These are phyloP conservation scores for sorghum (Sorghum bicolor) DNA, from an alignment of 176 grass and related monocot species.

Conservation along the genomic window DNA sequence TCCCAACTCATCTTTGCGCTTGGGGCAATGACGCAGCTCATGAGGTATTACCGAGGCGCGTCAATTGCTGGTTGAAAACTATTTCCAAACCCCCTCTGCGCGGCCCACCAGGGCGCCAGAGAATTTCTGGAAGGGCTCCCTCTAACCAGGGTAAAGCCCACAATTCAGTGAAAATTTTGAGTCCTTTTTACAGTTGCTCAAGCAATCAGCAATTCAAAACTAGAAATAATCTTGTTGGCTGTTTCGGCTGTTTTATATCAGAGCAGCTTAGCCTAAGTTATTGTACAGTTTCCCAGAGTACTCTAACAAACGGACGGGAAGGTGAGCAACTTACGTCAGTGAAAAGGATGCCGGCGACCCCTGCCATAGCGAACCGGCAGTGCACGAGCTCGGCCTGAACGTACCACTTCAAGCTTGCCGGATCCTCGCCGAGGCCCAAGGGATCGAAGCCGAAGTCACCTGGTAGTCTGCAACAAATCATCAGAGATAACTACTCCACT, in stretches of 20 bases:
- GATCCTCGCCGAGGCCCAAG: slow-evolving; percentile 76
- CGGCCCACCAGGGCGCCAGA: not conserved
- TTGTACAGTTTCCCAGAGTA: no score
- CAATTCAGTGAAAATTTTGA: not conserved
- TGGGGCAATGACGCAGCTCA: slow-evolving; percentile 89
- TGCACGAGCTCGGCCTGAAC: slow-evolving; percentile 94
- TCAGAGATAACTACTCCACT: not conserved
- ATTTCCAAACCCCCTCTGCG: slow-evolving; percentile 75
- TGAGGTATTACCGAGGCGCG: slow-evolving; percentile 75
- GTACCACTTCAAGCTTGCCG: slow-evolving; percentile 61
- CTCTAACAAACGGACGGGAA: no score
- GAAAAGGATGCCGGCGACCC: slow-evolving; percentile 54
- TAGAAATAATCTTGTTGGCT: no score
- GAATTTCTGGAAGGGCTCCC: slow-evolving; percentile 17
- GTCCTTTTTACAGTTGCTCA: no score
- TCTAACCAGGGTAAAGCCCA: slow-evolving; percentile 18
- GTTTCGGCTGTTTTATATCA: no score
- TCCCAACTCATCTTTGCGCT: slow-evolving; percentile 50
- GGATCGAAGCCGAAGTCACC: slow-evolving; percentile 94
- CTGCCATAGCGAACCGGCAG: slow-evolving; percentile 74
- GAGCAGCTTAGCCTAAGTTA: no score
- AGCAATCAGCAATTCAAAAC: no score
- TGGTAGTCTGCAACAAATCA: slow-evolving; percentile 50
- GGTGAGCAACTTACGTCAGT: slow-evolving; percentile 36
- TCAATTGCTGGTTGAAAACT: slow-evolving; percentile 93